phyloP scores from a whole-genome alignment of 2,329 filamentous ascomycete genomes.

The Neofusicoccum ribis region DNA sequence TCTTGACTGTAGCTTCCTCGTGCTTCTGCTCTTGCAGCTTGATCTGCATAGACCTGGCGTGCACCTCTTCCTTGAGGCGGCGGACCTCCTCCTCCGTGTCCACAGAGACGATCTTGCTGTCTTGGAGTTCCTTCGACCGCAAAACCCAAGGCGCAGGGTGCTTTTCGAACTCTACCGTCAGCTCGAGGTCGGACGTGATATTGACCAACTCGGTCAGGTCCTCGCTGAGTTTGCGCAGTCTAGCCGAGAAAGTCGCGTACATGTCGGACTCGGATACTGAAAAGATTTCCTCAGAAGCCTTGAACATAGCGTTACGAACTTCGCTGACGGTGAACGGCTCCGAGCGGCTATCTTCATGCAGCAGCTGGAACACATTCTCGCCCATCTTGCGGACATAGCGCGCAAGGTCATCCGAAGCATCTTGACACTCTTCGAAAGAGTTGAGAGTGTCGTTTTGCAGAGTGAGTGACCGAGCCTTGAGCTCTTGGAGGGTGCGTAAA shows the following conservation, averaged over 20 bases:
- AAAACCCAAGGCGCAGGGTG: conserved; percentile 78
- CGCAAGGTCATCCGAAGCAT: conserved; percentile 64
- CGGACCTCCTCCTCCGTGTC: conserved; percentile 85
- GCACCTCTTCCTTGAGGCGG: conserved; percentile 75
- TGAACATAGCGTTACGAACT: conserved; percentile 19
- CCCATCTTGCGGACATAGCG: conserved; percentile 68
- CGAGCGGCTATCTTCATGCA: conserved; percentile 69
- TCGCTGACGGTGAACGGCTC: conserved; percentile 20
- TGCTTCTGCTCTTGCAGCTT: conserved; percentile 68
- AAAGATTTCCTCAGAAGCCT: conserved; percentile 34
- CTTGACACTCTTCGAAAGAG: conserved; percentile 70
- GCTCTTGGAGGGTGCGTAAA: conserved; percentile 72
- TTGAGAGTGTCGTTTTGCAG: conserved; percentile 67
- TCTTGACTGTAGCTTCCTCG: conserved; percentile 85
- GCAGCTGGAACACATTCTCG: conserved; percentile 62
- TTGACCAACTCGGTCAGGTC: conserved; percentile 70
- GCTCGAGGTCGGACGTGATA: conserved; percentile 50
- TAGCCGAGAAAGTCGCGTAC: conserved; percentile 67
- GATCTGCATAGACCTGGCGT: conserved; percentile 64
- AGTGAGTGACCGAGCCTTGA: conserved; percentile 73
- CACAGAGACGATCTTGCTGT: conserved; percentile 75
- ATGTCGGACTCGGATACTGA: conserved; percentile 63
- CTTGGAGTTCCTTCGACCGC: conserved; percentile 76
- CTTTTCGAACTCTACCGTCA: conserved; percentile 63
- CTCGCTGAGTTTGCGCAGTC: conserved; percentile 63